phyloP scores from a whole-genome alignment of 495 filamentous ascomycete genomes.

The Aspergillus sclerotioniger region DNA sequence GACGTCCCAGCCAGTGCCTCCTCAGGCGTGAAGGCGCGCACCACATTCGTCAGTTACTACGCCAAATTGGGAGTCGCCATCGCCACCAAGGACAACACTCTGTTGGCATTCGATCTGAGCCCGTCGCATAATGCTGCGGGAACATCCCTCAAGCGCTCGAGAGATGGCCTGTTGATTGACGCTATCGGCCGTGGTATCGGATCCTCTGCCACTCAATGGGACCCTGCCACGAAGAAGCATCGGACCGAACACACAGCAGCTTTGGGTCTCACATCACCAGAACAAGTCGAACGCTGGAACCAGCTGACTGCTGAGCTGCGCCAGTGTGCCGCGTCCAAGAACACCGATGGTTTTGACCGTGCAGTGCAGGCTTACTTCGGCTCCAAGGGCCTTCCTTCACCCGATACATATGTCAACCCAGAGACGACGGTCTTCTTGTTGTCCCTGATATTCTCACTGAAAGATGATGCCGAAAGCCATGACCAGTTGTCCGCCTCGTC shows the following conservation, averaged over 20 bases:
- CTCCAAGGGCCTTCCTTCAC: constrained; percentile 21
- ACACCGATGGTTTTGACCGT: constrained; percentile 35
- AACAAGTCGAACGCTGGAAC: constrained; percentile 40
- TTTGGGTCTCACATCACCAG: constrained; percentile 32
- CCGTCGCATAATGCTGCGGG: constrained; percentile 45
- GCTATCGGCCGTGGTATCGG: constrained; percentile 61
- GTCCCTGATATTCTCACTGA: constrained; percentile 51
- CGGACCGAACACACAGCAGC: constrained; percentile 30
- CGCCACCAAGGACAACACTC: constrained; percentile 52
- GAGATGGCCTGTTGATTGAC: constrained; percentile 67
- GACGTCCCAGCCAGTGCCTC: constrained; percentile 34
- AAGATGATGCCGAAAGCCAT: constrained; percentile 19
- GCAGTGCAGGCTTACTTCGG: constrained; percentile 39
- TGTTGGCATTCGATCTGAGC: constrained; percentile 64
- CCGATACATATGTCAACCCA: constrained; percentile 34
- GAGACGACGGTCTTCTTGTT: constrained; percentile 51
- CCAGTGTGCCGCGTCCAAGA: constrained; percentile 26
- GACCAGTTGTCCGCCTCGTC: constrained; percentile 27
- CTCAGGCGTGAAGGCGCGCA: constrained; percentile 18
- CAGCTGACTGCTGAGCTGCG: constrained; percentile 29
- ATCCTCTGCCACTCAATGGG: constrained; percentile 37
- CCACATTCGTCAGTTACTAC: constrained; percentile 57
- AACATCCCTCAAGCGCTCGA: constrained; percentile 57
- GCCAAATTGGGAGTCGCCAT: constrained; percentile 61
- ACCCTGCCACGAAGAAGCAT: constrained; percentile 34